Percentiles rank a stretch among this genome's conserved stretches.
Conservation (phyloP, 2,329 filamentous ascomycete genomes). For the Hypoxylon sp. region DNA sequence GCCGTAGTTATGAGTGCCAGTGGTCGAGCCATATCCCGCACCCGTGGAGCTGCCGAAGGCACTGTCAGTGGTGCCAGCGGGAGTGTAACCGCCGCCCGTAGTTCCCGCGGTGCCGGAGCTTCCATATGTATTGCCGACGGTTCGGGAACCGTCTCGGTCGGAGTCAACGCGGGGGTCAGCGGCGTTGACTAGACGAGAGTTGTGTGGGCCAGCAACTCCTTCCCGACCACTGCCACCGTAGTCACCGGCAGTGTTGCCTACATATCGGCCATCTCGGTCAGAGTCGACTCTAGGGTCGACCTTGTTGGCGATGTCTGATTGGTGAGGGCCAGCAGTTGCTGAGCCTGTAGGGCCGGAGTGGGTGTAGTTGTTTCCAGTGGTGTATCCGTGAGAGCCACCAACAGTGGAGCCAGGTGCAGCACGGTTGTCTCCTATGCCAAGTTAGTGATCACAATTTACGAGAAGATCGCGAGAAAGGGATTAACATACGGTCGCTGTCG, state of each 20-base stretch:
- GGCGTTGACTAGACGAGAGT: slow-evolving; percentile 62
- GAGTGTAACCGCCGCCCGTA: slow-evolving; percentile 38
- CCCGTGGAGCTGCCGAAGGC: slow-evolving; percentile 37
- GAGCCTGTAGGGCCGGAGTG: slow-evolving; percentile 34
- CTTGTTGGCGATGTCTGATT: slow-evolving; percentile 64
- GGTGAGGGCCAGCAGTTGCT: slow-evolving; percentile 62
- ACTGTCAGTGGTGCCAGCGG: slow-evolving; percentile 47
- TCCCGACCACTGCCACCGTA: slow-evolving; percentile 52
- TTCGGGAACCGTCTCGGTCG: slow-evolving; percentile 61
- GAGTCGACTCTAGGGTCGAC: slow-evolving; percentile 69
- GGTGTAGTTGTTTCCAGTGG: slow-evolving; percentile 46
- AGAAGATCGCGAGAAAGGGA: not conserved
- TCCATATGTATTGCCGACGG: slow-evolving; percentile 54
- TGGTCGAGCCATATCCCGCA: slow-evolving; percentile 50
- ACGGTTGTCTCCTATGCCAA: slow-evolving; percentile 49
- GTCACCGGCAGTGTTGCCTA: slow-evolving; percentile 51
- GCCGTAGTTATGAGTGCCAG: slow-evolving; percentile 14
- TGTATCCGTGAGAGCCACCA: slow-evolving; percentile 47
- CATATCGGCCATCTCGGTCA: slow-evolving; percentile 57
- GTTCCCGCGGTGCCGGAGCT: slow-evolving; percentile 42
- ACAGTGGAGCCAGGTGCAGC: slow-evolving; percentile 48
- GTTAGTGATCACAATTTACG: slow-evolving; percentile 12
- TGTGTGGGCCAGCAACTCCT: slow-evolving; percentile 60
- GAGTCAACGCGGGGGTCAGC: slow-evolving; percentile 67
- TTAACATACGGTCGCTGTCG: slow-evolving; percentile 52